phyloP scores from a whole-genome alignment of 306 rosid genomes.

The Gillenia trifoliata region DNA sequence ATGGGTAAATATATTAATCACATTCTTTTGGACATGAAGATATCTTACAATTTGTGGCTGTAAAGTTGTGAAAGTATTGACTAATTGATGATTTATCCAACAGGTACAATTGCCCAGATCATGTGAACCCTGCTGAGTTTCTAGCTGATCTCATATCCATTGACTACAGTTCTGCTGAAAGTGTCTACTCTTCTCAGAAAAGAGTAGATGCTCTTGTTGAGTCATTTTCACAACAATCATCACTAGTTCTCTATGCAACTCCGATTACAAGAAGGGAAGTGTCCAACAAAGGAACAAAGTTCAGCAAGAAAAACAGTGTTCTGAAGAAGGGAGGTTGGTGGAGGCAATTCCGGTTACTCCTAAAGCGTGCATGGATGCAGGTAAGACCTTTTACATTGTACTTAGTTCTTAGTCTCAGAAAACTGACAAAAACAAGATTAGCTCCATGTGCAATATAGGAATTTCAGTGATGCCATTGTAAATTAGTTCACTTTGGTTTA shows the following conservation, averaged over 20 bases:
- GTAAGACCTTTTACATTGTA: conserved; percentile 26
- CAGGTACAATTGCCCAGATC: conserved; percentile 83
- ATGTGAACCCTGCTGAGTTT: conserved; percentile 90
- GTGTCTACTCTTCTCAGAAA: conserved; percentile 71
- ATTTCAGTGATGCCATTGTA: not conserved
- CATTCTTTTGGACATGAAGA: not conserved
- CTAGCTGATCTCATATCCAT: conserved; percentile 92
- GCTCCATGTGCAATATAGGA: not conserved
- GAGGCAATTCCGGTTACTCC: conserved; percentile 83
- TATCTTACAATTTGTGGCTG: not conserved
- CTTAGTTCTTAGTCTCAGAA: not conserved
- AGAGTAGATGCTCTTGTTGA: conserved; percentile 78
- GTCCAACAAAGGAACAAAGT: conserved; percentile 30
- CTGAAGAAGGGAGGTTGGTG: conserved; percentile 79
- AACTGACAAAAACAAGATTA: not conserved
- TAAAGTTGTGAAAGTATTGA: conserved; percentile 20
- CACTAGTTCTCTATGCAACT: conserved; percentile 62
- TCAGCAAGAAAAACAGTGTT: conserved; percentile 35
- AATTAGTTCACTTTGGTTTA: not conserved
- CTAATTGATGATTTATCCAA: conserved; percentile 26
- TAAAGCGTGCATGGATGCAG: conserved; percentile 98
- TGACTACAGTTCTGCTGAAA: conserved; percentile 85
- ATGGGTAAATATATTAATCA: no score
- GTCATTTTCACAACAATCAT: conserved; percentile 57
- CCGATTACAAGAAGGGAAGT: conserved; percentile 51